These are phyloP conservation scores for Adansonia gregorii DNA, from an alignment of 441 rosid genomes.

Conservation along the genomic window DNA sequence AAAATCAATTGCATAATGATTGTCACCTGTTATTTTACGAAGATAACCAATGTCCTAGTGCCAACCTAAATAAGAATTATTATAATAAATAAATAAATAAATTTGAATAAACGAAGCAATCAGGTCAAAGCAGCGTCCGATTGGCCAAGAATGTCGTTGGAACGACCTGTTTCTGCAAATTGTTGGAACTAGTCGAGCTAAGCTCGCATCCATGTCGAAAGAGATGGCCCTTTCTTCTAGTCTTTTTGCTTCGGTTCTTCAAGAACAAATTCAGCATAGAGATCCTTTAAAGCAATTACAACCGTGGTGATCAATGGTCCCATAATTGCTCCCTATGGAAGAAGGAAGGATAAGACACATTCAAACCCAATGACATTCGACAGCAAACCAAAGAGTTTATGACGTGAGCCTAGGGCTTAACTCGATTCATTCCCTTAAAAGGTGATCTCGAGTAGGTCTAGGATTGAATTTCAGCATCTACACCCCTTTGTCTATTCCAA, in stretches of 20 bases:
- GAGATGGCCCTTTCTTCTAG: conserved; percentile 19
- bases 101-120: conserved; percentile 6
- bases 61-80: not conserved
- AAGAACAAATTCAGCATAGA: conserved; percentile 76
- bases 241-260: conserved; percentile 54
- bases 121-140: not conserved
- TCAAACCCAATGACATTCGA: not conserved
- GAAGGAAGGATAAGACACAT: not conserved
- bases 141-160: not conserved
- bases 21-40: not conserved
- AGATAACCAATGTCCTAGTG: not conserved
- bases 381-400: not conserved
- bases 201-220: not conserved
- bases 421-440: too few relatives aligned
- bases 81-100: not conserved
- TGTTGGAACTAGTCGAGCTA: not conserved
- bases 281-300: conserved; percentile 82
- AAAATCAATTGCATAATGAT: not conserved
- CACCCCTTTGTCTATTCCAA: too few relatives aligned
- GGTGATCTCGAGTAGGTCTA: too few relatives aligned
- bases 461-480: too few relatives aligned
- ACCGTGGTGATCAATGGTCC: conserved; percentile 93
- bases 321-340: conserved; percentile 85
- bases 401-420: not conserved
- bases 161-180: not conserved